Evolutionary conservation across 2,329 filamentous ascomycete genomes (phyloP), one percentile per base, ranked within the genome.

Genomic region (Cordyceps fumosorosea): DNA sequence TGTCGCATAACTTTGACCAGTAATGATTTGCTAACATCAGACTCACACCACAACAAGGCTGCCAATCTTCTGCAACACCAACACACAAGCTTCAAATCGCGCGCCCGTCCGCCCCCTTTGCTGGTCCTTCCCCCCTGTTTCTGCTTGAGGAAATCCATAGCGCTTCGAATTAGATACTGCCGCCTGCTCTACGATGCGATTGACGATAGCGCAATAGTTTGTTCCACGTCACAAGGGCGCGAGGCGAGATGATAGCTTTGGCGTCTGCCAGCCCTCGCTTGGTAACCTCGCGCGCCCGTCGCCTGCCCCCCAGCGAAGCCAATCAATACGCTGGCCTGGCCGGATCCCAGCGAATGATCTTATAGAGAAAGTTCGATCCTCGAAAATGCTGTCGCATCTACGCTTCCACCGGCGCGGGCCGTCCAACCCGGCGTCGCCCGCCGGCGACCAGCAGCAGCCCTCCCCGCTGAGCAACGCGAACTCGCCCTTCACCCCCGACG

Each of bases 351-450:
- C n/a, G 18, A 40, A 26, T 10, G 20, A 22, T 11, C 1, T 29
- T 29, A 26, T n/a, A 3, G 12, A 2, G 8, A 34, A 16, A 20
- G 22, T 4, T 8, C 3, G 5, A 40, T 29, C n/a, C 18, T 47
- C 40, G 14, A 44, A 63, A 51, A 82, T 83, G 80, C 75, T 82
- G 59, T 81, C 80, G 66, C 78, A 81, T 72, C 76, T 85, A 54
- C 81, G 82, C 68, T 84, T 85, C 73, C 83, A 85, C 68, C 80
- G 83, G 67, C 80, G 82, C 68, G 81, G 77, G 54, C 78, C 78
- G 66, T 84, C 82, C 61, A 83, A 80, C 73, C 82, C 83, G 64
- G 76, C 79, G 26, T 84, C 83, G 40, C 82, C 83, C 5, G 70
- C 77, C 29, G 76, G 78, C 59, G 81, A 84, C 62, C 69, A 76